Evolutionary conservation across 805 yeast species (phyloP), one percentile per base, ranked within the genome.

Genomic region (Teunomyces barrocoloradensis): DNA sequence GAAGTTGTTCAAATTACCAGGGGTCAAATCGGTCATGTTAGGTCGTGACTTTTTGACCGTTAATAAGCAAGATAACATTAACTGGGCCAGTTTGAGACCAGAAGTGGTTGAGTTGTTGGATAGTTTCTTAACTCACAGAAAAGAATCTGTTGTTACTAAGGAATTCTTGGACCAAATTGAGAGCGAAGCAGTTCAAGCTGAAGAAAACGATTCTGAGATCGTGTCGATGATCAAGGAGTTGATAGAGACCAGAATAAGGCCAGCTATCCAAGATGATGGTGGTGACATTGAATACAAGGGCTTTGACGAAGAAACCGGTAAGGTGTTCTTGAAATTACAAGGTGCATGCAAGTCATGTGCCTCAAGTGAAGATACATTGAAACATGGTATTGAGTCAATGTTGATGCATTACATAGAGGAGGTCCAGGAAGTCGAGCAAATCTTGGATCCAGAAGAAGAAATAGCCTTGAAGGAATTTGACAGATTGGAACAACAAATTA

Each of bases 211-310:
- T 51, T 56, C 64, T 27, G 98, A 92, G 67, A 80, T 89, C 1
- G 86, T 89, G 38, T 82, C 87, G 27, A 86, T 91, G 86, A 89
- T 94, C 59, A 87, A 89, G 57, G 98, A 94, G 62, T 76, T 94
- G 47, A 85, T 95, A 47, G 95, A 87, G 51, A 94, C 99, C 1
- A 82, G 97, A 63, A 91, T 94, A 44, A 84, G 97, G 61, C 99
- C 99, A 1, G 97, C 98, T 1, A 90, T 94, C 48, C 96, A 90
- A 70, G 99, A 94, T 60, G 99, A 94, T 60, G 99, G 99, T 52
- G 99, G 99, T 29, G 98, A 94, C 61, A 84, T 94, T 52, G 91
- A 89, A 57, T 95, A 83, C 64, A 79, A 87, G 49, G 94, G 89
- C 5, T 91, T 88, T 62, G 89, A 88, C 48, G 89, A 86, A 53